phyloP scores from a whole-genome alignment of 306 rosid genomes.

The Leucaena leucocephala region DNA sequence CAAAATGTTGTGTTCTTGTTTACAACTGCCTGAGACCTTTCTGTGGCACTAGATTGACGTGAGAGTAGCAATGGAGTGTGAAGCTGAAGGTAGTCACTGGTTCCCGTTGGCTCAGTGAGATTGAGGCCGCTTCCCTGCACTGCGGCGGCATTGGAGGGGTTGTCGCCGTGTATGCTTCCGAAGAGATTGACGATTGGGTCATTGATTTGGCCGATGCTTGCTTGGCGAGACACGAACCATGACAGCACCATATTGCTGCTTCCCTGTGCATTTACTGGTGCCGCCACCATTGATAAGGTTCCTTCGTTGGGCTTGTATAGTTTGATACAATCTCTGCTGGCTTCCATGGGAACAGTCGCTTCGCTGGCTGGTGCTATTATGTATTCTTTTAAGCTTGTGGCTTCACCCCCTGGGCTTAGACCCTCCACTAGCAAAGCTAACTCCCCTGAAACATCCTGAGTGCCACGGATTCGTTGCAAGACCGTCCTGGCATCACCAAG shows the following conservation, averaged over 20 bases:
- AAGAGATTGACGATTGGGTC: slow-evolving; percentile 88
- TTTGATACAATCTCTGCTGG: slow-evolving; percentile 60
- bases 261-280: slow-evolving; percentile 65
- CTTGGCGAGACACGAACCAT: slow-evolving; percentile 56
- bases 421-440: slow-evolving; percentile 92
- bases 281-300: slow-evolving; percentile 80
- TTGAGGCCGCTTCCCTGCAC: neutral
- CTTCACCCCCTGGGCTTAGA: slow-evolving; percentile 74
- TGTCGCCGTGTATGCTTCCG: slow-evolving; percentile 63
- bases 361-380: slow-evolving; percentile 74
- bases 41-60: slow-evolving; percentile 49
- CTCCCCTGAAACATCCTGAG: slow-evolving; percentile 93
- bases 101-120: neutral
- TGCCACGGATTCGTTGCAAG: slow-evolving; percentile 72
- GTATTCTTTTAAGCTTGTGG: slow-evolving; percentile 75
- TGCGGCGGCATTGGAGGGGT: neutral
- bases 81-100: slow-evolving; percentile 55
- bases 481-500: slow-evolving; percentile 71
- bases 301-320: slow-evolving; percentile 72
- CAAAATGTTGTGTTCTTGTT: slow-evolving; percentile 56
- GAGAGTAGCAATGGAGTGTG: slow-evolving; percentile 63
- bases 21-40: slow-evolving; percentile 45
- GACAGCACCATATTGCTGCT: slow-evolving; percentile 53
- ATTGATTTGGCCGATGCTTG: slow-evolving; percentile 58
- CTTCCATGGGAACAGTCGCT: slow-evolving; percentile 42